phyloP scores from a whole-genome alignment of 495 filamentous ascomycete genomes.

The Pyronema domesticum region DNA sequence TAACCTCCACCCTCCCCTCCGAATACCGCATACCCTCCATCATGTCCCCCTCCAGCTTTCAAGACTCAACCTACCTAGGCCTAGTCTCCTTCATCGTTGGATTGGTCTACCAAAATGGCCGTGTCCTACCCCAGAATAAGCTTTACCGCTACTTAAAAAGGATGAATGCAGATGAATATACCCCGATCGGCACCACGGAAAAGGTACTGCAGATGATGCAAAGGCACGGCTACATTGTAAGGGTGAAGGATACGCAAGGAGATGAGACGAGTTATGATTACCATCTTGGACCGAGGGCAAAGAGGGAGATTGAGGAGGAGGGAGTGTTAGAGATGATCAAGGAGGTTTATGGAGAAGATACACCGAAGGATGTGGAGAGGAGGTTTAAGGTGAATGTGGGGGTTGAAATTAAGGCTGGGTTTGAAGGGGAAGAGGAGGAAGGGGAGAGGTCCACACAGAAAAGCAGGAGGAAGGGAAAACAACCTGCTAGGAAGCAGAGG shows the following conservation, averaged over 20 bases:
- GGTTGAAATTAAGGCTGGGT: conserved; percentile 21
- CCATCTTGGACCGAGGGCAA: conserved; percentile 44
- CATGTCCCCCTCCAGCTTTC: conserved; percentile 40
- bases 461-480: too few species aligned
- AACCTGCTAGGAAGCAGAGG: too few species aligned
- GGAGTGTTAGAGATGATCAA: conserved; percentile 54
- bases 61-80: conserved; percentile 62
- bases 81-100: conserved; percentile 65
- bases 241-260: conserved; percentile 39
- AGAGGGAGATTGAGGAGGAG: conserved; percentile 59
- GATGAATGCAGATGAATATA: conserved; percentile 57
- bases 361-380: conserved; percentile 34
- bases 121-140: conserved; percentile 54
- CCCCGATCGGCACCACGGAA: conserved; percentile 60
- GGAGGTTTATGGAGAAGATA: conserved; percentile 34
- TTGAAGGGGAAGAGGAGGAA: not conserved
- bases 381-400: conserved; percentile 37
- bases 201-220: conserved; percentile 53
- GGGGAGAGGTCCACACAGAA: too few species aligned
- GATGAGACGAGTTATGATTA: conserved; percentile 36
- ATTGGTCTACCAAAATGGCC: conserved; percentile 52
- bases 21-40: conserved; percentile 46
- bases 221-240: conserved; percentile 67
- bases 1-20: conserved; percentile 50
- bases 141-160: conserved; percentile 55